A percentile compares a stretch with the other conserved stretches of the same genome.
phyloP scores from a whole-genome alignment of 2,329 filamentous ascomycete species.

The Tolypocladium inflatum region DNA sequence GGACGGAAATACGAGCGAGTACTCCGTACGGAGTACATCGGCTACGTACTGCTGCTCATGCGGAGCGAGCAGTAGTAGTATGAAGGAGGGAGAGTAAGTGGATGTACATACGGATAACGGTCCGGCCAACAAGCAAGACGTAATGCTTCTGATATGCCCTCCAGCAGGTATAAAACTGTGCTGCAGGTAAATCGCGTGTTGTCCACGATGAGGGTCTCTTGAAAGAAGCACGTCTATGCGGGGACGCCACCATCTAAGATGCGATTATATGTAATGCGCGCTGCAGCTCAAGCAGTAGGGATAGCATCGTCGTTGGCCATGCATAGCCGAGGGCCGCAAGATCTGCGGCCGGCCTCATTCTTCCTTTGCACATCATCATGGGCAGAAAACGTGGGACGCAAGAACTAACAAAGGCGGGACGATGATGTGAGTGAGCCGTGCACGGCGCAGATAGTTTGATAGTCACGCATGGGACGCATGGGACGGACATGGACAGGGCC shows the following conservation, averaged over 20 bases:
- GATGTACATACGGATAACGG: neutral
- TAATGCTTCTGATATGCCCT: neutral
- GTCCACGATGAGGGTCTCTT: neutral
- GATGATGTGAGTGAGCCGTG: conserved; percentile 1
- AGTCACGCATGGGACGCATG: neutral
- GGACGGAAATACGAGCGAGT: neutral
- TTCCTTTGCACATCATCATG: neutral
- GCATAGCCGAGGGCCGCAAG: conserved; percentile 29
- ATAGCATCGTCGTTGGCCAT: conserved; percentile 5
- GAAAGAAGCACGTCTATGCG: neutral
- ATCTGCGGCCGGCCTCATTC: conserved; percentile 21
- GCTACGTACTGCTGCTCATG: neutral
- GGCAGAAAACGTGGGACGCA: neutral
- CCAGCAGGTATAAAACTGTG: neutral
- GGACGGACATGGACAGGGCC: neutral
- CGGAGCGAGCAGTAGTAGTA: neutral
- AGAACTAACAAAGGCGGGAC: neutral
- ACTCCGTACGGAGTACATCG: too few relatives aligned
- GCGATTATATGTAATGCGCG: neutral
- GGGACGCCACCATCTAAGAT: conserved; percentile 5
- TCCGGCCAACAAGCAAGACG: neutral
- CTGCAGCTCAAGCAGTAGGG: neutral
- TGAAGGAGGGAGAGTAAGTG: neutral
- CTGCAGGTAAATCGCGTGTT: neutral
- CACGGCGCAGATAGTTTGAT: neutral